Percentiles rank a stretch among this genome's conserved stretches.
These are phyloP conservation scores for Neophaeococcomyces aloes DNA, from an alignment of 2,329 filamentous ascomycete genomes.

Conservation along the genomic window DNA sequence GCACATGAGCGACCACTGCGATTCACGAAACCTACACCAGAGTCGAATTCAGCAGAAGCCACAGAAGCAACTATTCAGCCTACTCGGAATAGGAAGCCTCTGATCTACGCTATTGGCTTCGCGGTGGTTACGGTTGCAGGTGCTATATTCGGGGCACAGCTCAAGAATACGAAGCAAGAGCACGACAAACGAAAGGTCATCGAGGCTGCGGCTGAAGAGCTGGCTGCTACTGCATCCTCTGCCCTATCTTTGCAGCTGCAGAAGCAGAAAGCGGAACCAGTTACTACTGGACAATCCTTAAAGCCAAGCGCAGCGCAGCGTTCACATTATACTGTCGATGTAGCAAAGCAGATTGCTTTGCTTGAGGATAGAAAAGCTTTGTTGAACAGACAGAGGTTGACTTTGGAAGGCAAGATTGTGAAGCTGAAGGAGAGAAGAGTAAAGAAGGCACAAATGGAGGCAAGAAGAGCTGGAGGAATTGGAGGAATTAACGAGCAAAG, in stretches of 20 bases:
- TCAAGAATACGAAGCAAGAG: slow-evolving; percentile 6
- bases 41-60: not conserved
- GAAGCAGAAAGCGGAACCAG: no score
- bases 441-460: slow-evolving; percentile 4
- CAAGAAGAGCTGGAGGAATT: slow-evolving; percentile 4
- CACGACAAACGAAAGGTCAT: slow-evolving; percentile 1
- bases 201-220: slow-evolving; percentile 2
- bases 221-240: not conserved
- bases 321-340: slow-evolving; percentile 1
- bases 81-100: slow-evolving; percentile 1
- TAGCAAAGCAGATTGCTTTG: slow-evolving; percentile 5
- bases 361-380: slow-evolving; percentile 5
- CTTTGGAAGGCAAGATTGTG: slow-evolving; percentile 2
- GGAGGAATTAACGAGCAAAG: not conserved
- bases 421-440: slow-evolving; percentile 3
- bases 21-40: not conserved
- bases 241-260: no score
- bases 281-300: no score
- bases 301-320: not conserved
- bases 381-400: slow-evolving; percentile 6
- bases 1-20: no score
- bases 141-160: slow-evolving; percentile 1
- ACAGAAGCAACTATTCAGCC: not conserved
- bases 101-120: slow-evolving; percentile 1
- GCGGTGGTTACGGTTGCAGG: slow-evolving; percentile 1